Conservation (phyloP, 2,329 filamentous ascomycete genomes). For the Colletotrichum truncatum region DNA sequence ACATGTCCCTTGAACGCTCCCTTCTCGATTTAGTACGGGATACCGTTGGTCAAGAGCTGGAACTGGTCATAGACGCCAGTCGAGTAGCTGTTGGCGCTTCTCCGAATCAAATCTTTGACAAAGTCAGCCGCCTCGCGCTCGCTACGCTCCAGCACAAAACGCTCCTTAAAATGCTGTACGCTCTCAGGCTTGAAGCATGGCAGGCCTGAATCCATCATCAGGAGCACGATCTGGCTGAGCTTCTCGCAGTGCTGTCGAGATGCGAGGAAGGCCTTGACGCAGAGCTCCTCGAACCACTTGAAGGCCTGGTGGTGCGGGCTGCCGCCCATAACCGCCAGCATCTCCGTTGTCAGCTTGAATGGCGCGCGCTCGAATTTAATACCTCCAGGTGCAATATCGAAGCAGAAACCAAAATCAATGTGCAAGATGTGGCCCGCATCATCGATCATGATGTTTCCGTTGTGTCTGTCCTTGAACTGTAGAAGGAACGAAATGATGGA, state of each 20-base stretch:
- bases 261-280: conserved; percentile 93
- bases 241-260: conserved; percentile 88
- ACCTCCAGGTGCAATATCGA: conserved; percentile 96
- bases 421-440: conserved; percentile 97
- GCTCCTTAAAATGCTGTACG: conserved; percentile 88
- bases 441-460: conserved; percentile 99
- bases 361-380: conserved; percentile 98
- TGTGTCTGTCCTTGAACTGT: conserved; percentile 99
- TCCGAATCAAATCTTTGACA: conserved; percentile 88
- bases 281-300: conserved; percentile 95
- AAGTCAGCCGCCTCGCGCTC: conserved; percentile 96
- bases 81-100: conserved; percentile 89
- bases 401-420: conserved; percentile 99
- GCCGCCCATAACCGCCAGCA: conserved; percentile 99
- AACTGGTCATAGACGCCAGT: conserved; percentile 98
- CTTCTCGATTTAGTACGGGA: conserved; percentile 75
- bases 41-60: conserved; percentile 95
- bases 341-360: conserved; percentile 97
- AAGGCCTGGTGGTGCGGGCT: conserved; percentile 86
- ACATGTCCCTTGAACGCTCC: background rate
- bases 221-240: conserved; percentile 85
- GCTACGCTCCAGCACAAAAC: conserved; percentile 91
- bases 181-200: conserved; percentile 99
- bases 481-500: conserved; percentile 95
- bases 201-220: conserved; percentile 96